Evolutionary conservation across 1,139 yeast species (phyloP).

Genomic region (Candida anutae): DNA sequence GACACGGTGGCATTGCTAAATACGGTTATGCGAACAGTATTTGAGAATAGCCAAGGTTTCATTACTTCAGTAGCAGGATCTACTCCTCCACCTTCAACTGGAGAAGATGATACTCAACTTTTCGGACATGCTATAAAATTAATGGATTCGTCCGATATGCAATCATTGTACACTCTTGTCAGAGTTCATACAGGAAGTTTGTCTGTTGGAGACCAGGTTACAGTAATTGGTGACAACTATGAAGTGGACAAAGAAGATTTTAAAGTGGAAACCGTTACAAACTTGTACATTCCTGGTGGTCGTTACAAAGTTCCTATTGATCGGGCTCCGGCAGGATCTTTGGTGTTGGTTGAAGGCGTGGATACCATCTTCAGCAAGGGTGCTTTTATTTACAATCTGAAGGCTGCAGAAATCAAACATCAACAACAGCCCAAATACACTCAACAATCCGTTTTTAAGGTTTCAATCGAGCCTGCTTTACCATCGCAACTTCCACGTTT

Average conservation of each 20-base stretch:
- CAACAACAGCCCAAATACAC: slow-evolving; percentile 2
- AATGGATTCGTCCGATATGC: slow-evolving; percentile 44
- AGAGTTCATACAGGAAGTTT: slow-evolving; percentile 58
- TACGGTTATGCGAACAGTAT: slow-evolving; percentile 47
- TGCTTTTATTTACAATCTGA: slow-evolving; percentile 42
- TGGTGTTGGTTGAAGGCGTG: slow-evolving; percentile 62
- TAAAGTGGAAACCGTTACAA: slow-evolving; percentile 34
- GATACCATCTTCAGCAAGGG: slow-evolving; percentile 48
- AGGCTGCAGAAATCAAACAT: slow-evolving; percentile 2
- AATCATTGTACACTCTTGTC: slow-evolving; percentile 45
- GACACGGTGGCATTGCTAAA: slow-evolving; percentile 56
- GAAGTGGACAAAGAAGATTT: slow-evolving; percentile 48
- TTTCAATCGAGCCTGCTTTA: slow-evolving; percentile 73
- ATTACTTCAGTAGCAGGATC: slow-evolving; percentile 38
- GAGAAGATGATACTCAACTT: slow-evolving; percentile 1
- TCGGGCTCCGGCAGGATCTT: slow-evolving; percentile 53
- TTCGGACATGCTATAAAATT: slow-evolving; percentile 58
- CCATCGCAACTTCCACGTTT: slow-evolving; percentile 77
- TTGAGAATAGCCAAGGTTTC: slow-evolving; percentile 46
- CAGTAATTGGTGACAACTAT: slow-evolving; percentile 52
- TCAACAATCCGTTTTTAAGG: slow-evolving; percentile 53
- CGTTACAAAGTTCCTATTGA: slow-evolving; percentile 56
- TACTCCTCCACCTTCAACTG: slow-evolving; percentile 35
- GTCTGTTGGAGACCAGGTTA: slow-evolving; percentile 37
- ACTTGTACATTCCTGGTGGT: slow-evolving; percentile 60